Percentiles rank a stretch among this genome's conserved stretches.
Conservation (phyloP, 768 basidiomycete genomes). For the Mycena metata region DNA sequence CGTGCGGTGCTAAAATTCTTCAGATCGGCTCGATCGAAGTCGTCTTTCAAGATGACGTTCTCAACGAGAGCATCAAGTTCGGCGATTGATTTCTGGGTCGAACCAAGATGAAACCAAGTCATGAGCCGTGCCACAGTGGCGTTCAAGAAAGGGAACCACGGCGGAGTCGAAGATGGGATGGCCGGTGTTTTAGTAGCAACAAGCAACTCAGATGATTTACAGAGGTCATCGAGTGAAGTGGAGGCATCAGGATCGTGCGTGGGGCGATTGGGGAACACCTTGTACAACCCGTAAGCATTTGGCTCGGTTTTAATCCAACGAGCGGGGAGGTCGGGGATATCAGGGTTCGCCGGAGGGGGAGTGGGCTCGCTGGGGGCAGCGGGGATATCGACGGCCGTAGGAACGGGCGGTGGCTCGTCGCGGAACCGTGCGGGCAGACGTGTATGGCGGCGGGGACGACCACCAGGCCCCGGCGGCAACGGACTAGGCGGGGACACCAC, state of each 20-base stretch:
- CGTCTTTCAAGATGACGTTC: conserved; percentile 41
- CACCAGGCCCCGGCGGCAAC: too few relatives aligned
- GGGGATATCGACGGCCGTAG: neutral
- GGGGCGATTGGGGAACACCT: conserved; percentile 10
- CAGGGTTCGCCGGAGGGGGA: neutral
- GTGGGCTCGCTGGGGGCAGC: too few relatives aligned
- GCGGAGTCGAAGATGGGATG: conserved; percentile 20
- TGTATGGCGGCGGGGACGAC: neutral
- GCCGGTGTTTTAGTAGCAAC: conserved; percentile 21
- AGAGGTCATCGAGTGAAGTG: conserved; percentile 1
- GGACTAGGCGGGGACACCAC: too few relatives aligned
- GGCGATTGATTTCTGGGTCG: conserved; percentile 40
- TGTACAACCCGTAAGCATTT: conserved; percentile 17
- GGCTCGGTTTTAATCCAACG: conserved; percentile 21
- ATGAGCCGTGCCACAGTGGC: conserved; percentile 41
- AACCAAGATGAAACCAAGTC: conserved; percentile 41
- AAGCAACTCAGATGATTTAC: conserved; percentile 26
- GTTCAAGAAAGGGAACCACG: conserved; percentile 40
- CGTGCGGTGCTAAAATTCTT: conserved; percentile 38
- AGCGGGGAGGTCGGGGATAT: neutral
- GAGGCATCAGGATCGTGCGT: conserved; percentile 13
- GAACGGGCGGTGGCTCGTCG: neutral
- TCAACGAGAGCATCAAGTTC: conserved; percentile 44
- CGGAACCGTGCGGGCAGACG: neutral
- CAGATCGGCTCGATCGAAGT: conserved; percentile 44